phyloP scores from a whole-genome alignment of 2,329 filamentous ascomycete species.

The Aureobasidium leucospermi region DNA sequence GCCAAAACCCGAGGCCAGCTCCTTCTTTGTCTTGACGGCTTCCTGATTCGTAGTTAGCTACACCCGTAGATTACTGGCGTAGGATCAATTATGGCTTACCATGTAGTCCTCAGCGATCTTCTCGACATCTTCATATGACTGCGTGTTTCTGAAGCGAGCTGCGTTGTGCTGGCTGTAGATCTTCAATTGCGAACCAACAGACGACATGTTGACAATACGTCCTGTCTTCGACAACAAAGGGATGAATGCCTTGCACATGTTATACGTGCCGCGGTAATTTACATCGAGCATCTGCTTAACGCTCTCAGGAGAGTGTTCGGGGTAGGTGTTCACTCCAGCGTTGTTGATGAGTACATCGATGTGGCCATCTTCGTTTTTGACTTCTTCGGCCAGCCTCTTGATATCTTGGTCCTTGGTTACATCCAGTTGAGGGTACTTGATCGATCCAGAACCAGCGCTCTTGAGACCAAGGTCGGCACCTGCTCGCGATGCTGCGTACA shows the following conservation, averaged over 20 bases:
- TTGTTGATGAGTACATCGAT: conserved; percentile 33
- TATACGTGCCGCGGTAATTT: conserved; percentile 30
- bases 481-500: conserved; percentile 28
- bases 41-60: conserved; percentile 8
- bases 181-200: conserved; percentile 25
- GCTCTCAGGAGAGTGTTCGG: conserved; percentile 22
- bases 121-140: conserved; percentile 23
- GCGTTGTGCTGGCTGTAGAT: conserved; percentile 24
- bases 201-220: conserved; percentile 32
- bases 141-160: conserved; percentile 21
- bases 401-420: conserved; percentile 23
- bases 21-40: conserved; percentile 19
- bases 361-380: conserved; percentile 16
- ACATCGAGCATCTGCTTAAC: conserved; percentile 27
- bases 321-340: conserved; percentile 28
- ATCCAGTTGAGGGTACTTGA: conserved; percentile 28
- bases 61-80: background rate
- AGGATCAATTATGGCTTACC: conserved; percentile 13
- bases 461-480: conserved; percentile 25
- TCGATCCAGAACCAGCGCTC: conserved; percentile 13
- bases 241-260: conserved; percentile 29
- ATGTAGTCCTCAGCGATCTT: conserved; percentile 26
- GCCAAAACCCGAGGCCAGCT: conserved; percentile 24
- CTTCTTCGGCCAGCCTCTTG: conserved; percentile 21
- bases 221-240: conserved; percentile 23